Conservation (phyloP, 208 protist species). For the Wallacemonas rigidus region DNA sequence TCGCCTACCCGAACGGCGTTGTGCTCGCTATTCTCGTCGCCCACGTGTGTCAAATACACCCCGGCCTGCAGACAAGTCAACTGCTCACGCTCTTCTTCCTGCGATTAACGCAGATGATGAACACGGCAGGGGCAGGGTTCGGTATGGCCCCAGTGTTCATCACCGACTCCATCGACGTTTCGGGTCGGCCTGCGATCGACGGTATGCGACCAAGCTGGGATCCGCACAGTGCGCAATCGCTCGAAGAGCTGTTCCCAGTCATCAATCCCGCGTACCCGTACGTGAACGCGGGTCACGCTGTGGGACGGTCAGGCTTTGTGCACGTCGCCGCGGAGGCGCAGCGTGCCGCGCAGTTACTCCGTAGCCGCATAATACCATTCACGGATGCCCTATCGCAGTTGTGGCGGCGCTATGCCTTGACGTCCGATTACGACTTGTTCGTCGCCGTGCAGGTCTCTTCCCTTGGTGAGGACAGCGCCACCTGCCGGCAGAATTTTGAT, state of each 20-base stretch:
- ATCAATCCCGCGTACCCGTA: conserved; percentile 97
- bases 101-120: conserved; percentile 2
- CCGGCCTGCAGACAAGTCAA: conserved; percentile 66
- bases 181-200: conserved; percentile 29
- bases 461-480: conserved; percentile 18
- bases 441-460: conserved; percentile 55
- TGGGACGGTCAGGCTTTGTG: conserved; percentile 68
- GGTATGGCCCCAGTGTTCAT: conserved; percentile 67
- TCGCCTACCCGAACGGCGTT: conserved; percentile 96
- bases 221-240: conserved; percentile 27
- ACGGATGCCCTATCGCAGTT: conserved; percentile 28
- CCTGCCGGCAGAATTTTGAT: conserved; percentile 35
- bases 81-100: conserved; percentile 91
- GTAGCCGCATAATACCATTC: conserved; percentile 10
- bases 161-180: conserved; percentile 28
- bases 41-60: conserved; percentile 93
- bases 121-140: not conserved
- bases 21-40: conserved; percentile 95
- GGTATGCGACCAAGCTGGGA: conserved; percentile 78
- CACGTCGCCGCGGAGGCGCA: conserved; percentile 67
- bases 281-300: conserved; percentile 95
- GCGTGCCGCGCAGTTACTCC: conserved; percentile 38
- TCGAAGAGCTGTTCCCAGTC: conserved; percentile 92
- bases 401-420: conserved; percentile 48
- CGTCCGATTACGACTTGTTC: conserved; percentile 56